These are phyloP conservation scores for Acanthochlamys bracteata DNA, from an alignment of 106 monocot genomes.

Conservation along the genomic window DNA sequence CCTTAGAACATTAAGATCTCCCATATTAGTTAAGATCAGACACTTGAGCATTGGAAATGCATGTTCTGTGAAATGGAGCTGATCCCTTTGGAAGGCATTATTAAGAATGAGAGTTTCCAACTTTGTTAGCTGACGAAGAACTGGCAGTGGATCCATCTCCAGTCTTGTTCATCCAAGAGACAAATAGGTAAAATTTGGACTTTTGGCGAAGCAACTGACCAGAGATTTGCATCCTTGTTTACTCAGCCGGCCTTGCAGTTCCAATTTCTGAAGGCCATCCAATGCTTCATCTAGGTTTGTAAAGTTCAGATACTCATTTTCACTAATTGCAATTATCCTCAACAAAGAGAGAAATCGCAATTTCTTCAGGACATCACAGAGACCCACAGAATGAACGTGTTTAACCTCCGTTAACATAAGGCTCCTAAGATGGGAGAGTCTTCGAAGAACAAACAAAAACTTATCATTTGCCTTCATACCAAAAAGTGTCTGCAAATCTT, in stretches of 20 bases:
- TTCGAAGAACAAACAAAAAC: not conserved
- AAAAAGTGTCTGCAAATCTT: slow-evolving; percentile 14
- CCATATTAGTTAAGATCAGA: not conserved
- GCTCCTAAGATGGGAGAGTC: not conserved
- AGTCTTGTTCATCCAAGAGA: not conserved
- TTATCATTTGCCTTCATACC: not conserved
- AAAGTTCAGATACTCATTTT: too few relatives aligned
- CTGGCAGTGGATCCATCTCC: not conserved
- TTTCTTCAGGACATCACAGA: not conserved
- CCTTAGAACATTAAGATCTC: not conserved
- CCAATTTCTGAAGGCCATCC: not conserved
- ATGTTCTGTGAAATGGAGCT: not conserved
- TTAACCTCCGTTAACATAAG: not conserved
- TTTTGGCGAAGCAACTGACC: not conserved
- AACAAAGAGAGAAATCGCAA: not conserved
- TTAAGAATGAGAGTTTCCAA: not conserved
- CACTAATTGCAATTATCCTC: not conserved
- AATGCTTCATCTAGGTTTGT: not conserved
- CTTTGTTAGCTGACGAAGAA: not conserved
- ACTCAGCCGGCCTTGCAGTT: not conserved
- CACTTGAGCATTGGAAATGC: not conserved
- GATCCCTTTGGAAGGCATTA: not conserved
- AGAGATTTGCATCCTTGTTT: not conserved
- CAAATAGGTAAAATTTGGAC: not conserved
- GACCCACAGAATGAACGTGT: not conserved